A percentile compares a stretch with the other conserved stretches of the same genome.
Conservation (phyloP, 352 stramenopile genomes). For the Peronospora destructor region DNA sequence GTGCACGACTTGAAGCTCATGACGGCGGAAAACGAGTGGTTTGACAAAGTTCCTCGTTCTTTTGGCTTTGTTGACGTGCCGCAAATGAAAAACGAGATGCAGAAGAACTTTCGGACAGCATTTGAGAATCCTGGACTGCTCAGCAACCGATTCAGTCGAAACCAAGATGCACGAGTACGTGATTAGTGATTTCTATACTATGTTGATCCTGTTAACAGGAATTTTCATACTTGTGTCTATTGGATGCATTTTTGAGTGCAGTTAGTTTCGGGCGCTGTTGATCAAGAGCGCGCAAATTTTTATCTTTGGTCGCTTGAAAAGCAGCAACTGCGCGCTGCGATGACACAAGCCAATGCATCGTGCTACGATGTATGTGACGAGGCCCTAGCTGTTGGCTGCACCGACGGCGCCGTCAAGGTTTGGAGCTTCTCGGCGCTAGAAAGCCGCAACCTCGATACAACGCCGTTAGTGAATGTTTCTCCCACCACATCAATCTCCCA, state of each 20-base stretch:
- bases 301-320: constrained; percentile 83
- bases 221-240: constrained; percentile 3
- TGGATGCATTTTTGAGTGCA: constrained; percentile 17
- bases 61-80: constrained; percentile 43
- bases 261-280: constrained; percentile 69
- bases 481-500: constrained; percentile 72
- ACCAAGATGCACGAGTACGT: constrained; percentile 56
- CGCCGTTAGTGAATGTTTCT: constrained; percentile 39
- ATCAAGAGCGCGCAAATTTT: constrained; percentile 70
- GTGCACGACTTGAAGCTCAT: constrained; percentile 77
- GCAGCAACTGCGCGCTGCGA: constrained; percentile 51
- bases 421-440: constrained; percentile 75
- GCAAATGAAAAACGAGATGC: constrained; percentile 51
- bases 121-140: constrained; percentile 69
- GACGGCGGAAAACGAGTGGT: constrained; percentile 62
- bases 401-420: constrained; percentile 71
- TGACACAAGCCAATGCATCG: constrained; percentile 55
- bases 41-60: constrained; percentile 37
- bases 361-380: constrained; percentile 82
- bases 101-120: constrained; percentile 36
- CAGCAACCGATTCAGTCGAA: constrained; percentile 56
- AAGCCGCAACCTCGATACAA: constrained; percentile 39
- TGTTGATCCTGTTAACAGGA: background rate
- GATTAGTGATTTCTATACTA: background rate
- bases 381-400: constrained; percentile 65